Base-by-base conservation (phyloP, 1,139 yeast species). In the Arxiozyma heterogenica region DNA sequence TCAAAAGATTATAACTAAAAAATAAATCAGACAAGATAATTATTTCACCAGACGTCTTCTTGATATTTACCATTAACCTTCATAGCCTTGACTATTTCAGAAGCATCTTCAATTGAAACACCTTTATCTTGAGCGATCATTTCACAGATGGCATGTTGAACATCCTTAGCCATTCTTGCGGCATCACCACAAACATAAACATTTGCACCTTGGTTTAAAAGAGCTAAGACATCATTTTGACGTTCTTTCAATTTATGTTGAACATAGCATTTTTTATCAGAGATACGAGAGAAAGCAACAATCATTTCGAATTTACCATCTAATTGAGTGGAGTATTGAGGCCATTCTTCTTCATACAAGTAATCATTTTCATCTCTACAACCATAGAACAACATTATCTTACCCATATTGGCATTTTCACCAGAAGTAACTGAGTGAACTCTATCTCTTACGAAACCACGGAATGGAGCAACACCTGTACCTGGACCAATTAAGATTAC, bases 121-220 rank as follows among this genome's bases (percentile, higher is more conserved):
- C 64, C 64, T 57, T 71, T 71, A 27, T 82, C 82, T 57, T 79
- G 71, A 50, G 83, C 73, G 53, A 91, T 71, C 56, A 93, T 83
- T 59, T 78, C 76, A 25, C 78, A 77, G 58, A 93, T 76, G 2
- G 95, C 77, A 50, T 76, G 72, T 65, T 87, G 93, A n/a, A 93
- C 98, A 67, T 90, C 96, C 71, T 95, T 84, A 2, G 98, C 97
- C 98, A 93, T 93, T 63, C 81, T 82, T 50, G 86, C 81, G 39
- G 98, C 98, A 74, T 93, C 98, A 66, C 98, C 98, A 77, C 98
- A 93, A 38, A 93, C 96, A 69, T 93, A 93, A 60, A 93, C 79
- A 68, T 83, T 86, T 0, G 96, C 97, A 54, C 96, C 97, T 42
- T 78, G 73, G 56, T 78, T 75, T 54, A 93, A 71, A 58, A 91